A percentile compares a stretch with the other conserved stretches of the same genome.
These are phyloP conservation scores for Prunus salicina DNA, from an alignment of 306 rosid species.

Conservation along the genomic window DNA sequence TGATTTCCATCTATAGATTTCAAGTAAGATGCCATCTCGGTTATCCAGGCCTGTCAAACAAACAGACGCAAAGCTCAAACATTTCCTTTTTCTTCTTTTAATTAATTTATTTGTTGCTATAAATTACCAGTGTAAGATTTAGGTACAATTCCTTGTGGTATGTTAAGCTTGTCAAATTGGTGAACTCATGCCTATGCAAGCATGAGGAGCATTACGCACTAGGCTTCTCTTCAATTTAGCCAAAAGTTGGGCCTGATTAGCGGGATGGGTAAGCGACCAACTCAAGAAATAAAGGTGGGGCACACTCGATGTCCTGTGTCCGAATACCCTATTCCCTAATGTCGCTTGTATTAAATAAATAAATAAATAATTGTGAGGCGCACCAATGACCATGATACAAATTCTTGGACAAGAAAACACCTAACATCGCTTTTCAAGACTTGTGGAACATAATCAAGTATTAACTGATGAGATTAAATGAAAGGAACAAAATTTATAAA, in stretches of 20 bases:
- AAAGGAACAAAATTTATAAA: background rate
- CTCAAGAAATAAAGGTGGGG: background rate
- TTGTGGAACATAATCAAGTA: no score
- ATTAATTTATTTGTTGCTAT: no score
- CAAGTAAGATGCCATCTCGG: conserved; percentile 85
- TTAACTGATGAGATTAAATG: background rate
- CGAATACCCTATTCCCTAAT: no score
- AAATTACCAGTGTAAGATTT: no score
- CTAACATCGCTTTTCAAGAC: background rate
- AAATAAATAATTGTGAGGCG: no score
- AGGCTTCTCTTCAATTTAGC: background rate
- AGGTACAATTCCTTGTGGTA: no score
- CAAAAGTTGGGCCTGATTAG: background rate
- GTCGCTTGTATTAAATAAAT: no score
- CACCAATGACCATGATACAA: no score
- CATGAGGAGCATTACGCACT: background rate
- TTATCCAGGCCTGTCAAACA: conserved; percentile 68
- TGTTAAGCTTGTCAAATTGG: no score
- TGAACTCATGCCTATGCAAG: background rate
- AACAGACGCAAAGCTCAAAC: background rate
- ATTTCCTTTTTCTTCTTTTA: no score
- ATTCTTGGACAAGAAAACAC: background rate
- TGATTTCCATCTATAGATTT: conserved; percentile 89
- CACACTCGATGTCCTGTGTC: no score
- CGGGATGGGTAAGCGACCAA: background rate